Evolutionary conservation across 1,284 basidiomycete genomes (phyloP).

Genomic region (Inonotus hispidus): DNA sequence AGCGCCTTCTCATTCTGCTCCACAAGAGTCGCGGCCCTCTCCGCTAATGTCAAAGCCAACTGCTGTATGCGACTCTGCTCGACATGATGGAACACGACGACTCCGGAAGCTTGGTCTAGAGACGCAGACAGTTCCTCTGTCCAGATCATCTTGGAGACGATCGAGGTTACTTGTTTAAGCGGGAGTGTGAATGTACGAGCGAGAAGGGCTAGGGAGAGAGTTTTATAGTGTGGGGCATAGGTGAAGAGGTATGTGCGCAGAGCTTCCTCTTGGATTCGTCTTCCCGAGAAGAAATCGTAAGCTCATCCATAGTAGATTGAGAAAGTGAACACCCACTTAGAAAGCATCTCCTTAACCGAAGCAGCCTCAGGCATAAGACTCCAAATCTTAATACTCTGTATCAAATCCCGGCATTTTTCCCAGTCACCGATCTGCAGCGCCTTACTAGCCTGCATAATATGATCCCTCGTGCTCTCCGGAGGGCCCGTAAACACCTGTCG

Average conservation of each 20-base stretch:
- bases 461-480: constrained; percentile 96
- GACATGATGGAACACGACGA: constrained; percentile 86
- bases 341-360: constrained; percentile 92
- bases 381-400: constrained; percentile 98
- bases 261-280: constrained; percentile 97
- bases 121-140: constrained; percentile 93
- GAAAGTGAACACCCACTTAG: constrained; percentile 53
- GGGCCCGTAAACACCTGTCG: constrained; percentile 98
- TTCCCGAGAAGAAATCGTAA: constrained; percentile 28
- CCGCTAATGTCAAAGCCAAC: constrained; percentile 82
- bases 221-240: constrained; percentile 93
- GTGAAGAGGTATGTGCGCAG: constrained; percentile 97
- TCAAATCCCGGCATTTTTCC: constrained; percentile 90
- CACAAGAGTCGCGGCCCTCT: constrained; percentile 83
- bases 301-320: constrained; percentile 3
- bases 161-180: constrained; percentile 77
- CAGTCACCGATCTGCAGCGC: constrained; percentile 96
- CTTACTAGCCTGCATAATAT: constrained; percentile 99
- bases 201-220: constrained; percentile 83
- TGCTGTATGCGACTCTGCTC: constrained; percentile 90
- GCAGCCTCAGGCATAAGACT: constrained; percentile 86
- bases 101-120: constrained; percentile 83
- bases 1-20: constrained; percentile 96
- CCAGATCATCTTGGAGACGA: constrained; percentile 99
- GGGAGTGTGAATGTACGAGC: constrained; percentile 86